Percentiles rank a stretch among this genome's conserved stretches.
Evolutionary conservation across 768 basidiomycete species (phyloP).

Genomic region (Boletus rufocinnamomeus): DNA sequence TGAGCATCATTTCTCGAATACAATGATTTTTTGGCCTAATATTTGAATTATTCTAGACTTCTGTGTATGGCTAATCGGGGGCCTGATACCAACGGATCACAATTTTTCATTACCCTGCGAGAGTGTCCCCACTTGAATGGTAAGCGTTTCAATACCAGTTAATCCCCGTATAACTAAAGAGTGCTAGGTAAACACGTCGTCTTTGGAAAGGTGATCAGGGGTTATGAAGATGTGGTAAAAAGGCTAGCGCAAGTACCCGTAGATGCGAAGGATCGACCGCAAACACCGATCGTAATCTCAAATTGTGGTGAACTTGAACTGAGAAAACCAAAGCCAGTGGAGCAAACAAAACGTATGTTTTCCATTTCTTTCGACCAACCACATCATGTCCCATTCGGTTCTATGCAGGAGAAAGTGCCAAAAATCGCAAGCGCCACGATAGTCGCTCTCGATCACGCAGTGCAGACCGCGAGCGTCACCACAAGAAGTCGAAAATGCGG

Average conservation of each 20-base stretch:
- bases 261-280: conserved; percentile 76
- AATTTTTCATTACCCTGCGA: conserved; percentile 85
- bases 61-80: conserved; percentile 92
- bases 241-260: conserved; percentile 64
- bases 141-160: conserved; percentile 26
- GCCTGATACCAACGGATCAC: conserved; percentile 81
- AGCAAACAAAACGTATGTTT: conserved; percentile 19
- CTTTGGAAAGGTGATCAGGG: conserved; percentile 57
- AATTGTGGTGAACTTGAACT: conserved; percentile 88
- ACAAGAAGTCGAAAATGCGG: conserved; percentile 31
- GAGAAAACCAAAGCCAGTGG: conserved; percentile 33
- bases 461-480: conserved; percentile 28
- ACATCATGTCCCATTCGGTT: neutral
- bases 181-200: conserved; percentile 59
- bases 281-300: conserved; percentile 62
- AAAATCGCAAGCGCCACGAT: conserved; percentile 24
- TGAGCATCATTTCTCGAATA: neutral
- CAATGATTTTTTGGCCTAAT: neutral
- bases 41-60: conserved; percentile 42
- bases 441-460: conserved; percentile 32
- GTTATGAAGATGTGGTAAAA: conserved; percentile 59
- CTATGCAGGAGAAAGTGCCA: conserved; percentile 9
- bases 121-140: conserved; percentile 76
- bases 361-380: neutral
- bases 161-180: conserved; percentile 2